Evolutionary conservation across 2,329 filamentous ascomycete genomes (phyloP).

Genomic region (Colletotrichum paranaense): DNA sequence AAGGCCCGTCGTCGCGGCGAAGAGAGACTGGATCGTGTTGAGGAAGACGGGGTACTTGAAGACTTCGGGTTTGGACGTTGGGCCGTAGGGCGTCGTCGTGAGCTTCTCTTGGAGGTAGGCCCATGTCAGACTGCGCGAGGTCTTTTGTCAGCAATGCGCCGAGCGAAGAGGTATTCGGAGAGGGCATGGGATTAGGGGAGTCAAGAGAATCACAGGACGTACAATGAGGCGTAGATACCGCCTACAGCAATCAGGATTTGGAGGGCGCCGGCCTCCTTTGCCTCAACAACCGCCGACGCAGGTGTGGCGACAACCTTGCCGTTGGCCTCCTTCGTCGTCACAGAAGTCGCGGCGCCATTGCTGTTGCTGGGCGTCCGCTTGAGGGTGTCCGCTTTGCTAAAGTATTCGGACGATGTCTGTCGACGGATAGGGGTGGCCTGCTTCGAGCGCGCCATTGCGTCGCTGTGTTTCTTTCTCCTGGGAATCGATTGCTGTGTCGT

Average conservation of each 20-base stretch:
- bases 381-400: constrained; percentile 57
- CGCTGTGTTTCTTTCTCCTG: background rate
- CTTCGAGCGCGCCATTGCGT: constrained; percentile 77
- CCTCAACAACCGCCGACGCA: constrained; percentile 42
- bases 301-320: constrained; percentile 43
- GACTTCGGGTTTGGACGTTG: constrained; percentile 72
- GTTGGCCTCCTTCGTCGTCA: constrained; percentile 39
- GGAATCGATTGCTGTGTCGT: background rate
- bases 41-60: constrained; percentile 96
- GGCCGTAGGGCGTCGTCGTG: constrained; percentile 88
- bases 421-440: constrained; percentile 73
- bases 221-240: constrained; percentile 98
- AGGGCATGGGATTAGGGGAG: background rate
- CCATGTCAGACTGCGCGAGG: constrained; percentile 81
- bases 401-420: constrained; percentile 74
- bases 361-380: constrained; percentile 48
- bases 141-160: background rate
- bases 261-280: constrained; percentile 69
- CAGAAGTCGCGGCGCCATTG: constrained; percentile 24
- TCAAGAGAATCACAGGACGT: constrained; percentile 47
- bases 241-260: constrained; percentile 89
- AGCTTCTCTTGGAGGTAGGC: constrained; percentile 96
- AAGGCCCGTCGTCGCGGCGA: constrained; percentile 85
- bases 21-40: constrained; percentile 93
- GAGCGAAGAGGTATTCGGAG: background rate